A percentile compares a stretch with the other conserved stretches of the same genome.
Evolutionary conservation across 2,329 filamentous ascomycete species (phyloP).

Genomic region (Ophiostoma populinum): DNA sequence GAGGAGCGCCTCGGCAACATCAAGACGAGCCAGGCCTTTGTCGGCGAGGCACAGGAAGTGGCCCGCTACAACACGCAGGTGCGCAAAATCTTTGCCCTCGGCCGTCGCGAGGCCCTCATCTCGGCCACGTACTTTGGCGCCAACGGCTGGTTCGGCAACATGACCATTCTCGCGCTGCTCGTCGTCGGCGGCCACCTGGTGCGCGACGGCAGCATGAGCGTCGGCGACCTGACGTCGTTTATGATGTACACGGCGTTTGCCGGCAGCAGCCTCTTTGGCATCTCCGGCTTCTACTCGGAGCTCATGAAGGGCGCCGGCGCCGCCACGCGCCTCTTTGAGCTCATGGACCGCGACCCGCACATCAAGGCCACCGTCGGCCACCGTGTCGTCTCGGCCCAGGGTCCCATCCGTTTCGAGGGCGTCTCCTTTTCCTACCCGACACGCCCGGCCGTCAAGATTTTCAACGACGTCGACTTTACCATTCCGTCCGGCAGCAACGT

Average conservation of each 20-base stretch:
- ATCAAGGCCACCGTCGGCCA: constrained; percentile 75
- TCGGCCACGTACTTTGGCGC: constrained; percentile 78
- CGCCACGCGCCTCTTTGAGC: constrained; percentile 86
- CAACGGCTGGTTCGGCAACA: constrained; percentile 85
- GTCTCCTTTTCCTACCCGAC: constrained; percentile 88
- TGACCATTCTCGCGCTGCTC: constrained; percentile 83
- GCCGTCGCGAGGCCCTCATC: constrained; percentile 71
- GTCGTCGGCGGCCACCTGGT: constrained; percentile 87
- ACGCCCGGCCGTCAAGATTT: constrained; percentile 77
- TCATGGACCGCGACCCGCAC: constrained; percentile 75
- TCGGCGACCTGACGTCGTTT: constrained; percentile 89
- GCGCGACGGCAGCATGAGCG: constrained; percentile 64
- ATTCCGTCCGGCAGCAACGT: constrained; percentile 91
- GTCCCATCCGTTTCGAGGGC: constrained; percentile 72
- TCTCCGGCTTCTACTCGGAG: constrained; percentile 94
- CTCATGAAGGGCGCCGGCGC: constrained; percentile 98
- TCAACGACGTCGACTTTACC: constrained; percentile 73
- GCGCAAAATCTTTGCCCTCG: constrained; percentile 77
- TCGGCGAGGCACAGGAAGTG: constrained; percentile 80
- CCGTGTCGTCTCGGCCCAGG: constrained; percentile 68
- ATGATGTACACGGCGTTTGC: constrained; percentile 94
- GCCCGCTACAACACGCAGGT: constrained; percentile 83
- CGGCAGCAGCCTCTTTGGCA: constrained; percentile 73
- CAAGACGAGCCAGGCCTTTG: constrained; percentile 90
- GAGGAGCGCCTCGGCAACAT: constrained; percentile 97